Conservation (phyloP, 352 stramenopile species). For the Paralagenidium karlingii region DNA sequence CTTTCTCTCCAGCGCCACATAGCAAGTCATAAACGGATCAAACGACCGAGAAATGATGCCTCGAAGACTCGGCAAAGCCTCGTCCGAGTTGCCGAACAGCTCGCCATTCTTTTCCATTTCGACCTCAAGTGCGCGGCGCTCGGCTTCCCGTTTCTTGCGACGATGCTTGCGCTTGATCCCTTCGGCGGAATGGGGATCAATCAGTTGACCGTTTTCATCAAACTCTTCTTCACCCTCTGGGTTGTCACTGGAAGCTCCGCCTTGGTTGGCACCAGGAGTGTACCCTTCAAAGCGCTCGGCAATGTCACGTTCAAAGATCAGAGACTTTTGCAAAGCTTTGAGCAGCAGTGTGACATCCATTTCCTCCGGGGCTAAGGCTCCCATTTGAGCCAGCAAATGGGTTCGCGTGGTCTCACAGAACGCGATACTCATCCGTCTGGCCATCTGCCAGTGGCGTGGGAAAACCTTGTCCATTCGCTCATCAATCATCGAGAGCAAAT, state of each 20-base stretch:
- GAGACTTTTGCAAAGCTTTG: constrained; percentile 50
- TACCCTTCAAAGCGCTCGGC: constrained; percentile 54
- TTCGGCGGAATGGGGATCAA: constrained; percentile 59
- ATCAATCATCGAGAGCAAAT: constrained; percentile 47
- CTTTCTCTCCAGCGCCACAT: constrained; percentile 92
- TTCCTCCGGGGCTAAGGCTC: constrained; percentile 47
- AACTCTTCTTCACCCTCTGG: constrained; percentile 55
- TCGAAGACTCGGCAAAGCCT: constrained; percentile 49
- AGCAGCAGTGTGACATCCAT: constrained; percentile 62
- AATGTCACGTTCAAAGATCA: constrained; percentile 73
- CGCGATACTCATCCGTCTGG: constrained; percentile 84
- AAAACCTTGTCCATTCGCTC: constrained; percentile 90
- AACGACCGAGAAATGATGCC: constrained; percentile 89
- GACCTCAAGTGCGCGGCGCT: constrained; percentile 46
- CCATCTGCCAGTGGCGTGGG: constrained; percentile 92
- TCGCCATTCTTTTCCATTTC: constrained; percentile 50
- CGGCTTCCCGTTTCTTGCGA: constrained; percentile 53
- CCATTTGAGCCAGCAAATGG: constrained; percentile 57
- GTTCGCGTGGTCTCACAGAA: constrained; percentile 86
- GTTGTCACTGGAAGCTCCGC: too few species aligned
- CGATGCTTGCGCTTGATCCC: constrained; percentile 65
- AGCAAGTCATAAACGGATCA: constrained; percentile 96
- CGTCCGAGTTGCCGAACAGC: constrained; percentile 18
- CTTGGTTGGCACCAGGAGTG: constrained; percentile 13
- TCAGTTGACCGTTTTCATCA: constrained; percentile 55